phyloP scores from a whole-genome alignment of 2,329 filamentous ascomycete species.

The Ophiostoma pallidulum region DNA sequence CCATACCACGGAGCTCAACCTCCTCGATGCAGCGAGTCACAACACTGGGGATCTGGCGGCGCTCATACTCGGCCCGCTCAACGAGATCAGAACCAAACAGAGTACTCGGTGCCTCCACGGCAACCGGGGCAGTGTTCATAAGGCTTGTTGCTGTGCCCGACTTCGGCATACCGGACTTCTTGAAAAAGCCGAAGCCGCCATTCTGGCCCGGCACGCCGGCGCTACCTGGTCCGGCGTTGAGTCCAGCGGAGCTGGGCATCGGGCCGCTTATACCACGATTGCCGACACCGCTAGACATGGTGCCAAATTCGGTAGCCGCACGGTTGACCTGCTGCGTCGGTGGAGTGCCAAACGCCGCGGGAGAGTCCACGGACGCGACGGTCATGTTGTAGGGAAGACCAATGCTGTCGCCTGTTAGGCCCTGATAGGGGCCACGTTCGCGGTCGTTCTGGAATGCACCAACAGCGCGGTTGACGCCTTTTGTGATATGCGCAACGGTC shows the following conservation, averaged over 20 bases:
- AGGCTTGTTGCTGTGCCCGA: constrained; percentile 36
- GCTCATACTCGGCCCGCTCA: constrained; percentile 79
- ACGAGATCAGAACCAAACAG: constrained; percentile 87
- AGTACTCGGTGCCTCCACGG: constrained; percentile 44
- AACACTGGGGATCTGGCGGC: constrained; percentile 78
- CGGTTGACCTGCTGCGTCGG: constrained; percentile 22
- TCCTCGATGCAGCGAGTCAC: constrained; percentile 93
- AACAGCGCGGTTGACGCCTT: constrained; percentile 88
- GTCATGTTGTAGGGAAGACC: constrained; percentile 65
- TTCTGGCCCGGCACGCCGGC: constrained; percentile 22
- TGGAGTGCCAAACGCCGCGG: constrained; percentile 24
- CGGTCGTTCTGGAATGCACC: constrained; percentile 54
- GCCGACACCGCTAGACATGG: constrained; percentile 2
- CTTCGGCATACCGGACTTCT: constrained; percentile 43
- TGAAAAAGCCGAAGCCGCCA: constrained; percentile 64
- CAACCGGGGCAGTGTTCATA: constrained; percentile 23
- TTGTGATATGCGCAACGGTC: constrained; percentile 87
- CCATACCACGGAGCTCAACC: constrained; percentile 92
- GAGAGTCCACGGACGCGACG: constrained; percentile 43
- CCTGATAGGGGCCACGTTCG: constrained; percentile 43
- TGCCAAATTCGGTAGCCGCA: neutral
- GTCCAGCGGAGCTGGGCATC: neutral
- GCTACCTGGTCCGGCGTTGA: constrained; percentile 15
- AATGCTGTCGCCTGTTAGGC: constrained; percentile 53
- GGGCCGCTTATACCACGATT: constrained; percentile 6